These are phyloP conservation scores for Adansonia grandidieri DNA, from an alignment of 441 rosid genomes.

Conservation along the genomic window DNA sequence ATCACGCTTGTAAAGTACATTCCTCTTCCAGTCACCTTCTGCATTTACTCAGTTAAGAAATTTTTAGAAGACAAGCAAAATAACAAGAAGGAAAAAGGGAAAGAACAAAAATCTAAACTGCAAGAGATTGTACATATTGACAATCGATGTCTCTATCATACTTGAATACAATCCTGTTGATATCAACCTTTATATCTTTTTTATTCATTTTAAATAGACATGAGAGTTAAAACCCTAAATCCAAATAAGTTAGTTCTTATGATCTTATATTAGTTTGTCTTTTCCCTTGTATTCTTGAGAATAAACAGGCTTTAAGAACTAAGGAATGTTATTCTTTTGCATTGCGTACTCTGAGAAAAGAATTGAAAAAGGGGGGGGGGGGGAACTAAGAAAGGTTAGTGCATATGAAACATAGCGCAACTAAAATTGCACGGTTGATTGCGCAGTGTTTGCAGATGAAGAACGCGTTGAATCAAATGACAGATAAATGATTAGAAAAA, in stretches of 20 bases:
- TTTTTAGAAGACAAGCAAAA: not conserved
- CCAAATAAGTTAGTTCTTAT: no score
- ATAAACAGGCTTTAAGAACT: not conserved
- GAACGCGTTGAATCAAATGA: not conserved
- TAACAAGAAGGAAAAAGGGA: not conserved
- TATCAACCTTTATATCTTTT: not conserved
- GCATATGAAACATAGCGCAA: not conserved
- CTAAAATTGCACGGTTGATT: not conserved
- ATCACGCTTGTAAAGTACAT: not conserved
- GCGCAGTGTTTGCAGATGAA: not conserved
- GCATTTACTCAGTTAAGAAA: not conserved
- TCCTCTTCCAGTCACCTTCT: not conserved
- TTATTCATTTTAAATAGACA: not conserved
- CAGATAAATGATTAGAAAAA: not conserved
- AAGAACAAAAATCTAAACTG: not conserved
- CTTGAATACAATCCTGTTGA: constrained; percentile 6
- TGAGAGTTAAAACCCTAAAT: no score
- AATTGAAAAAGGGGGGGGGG: no score
- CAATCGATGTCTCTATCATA: not conserved
- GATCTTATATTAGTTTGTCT: not conserved
- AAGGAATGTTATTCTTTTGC: not conserved
- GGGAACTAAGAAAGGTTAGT: not conserved
- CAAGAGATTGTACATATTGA: constrained; percentile 4
- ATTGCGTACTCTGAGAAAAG: no score
- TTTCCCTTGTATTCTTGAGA: not conserved